Evolutionary conservation across 352 stramenopile genomes (phyloP), one percentile per base, ranked within the genome.

Genomic region (Peronospora destructor): DNA sequence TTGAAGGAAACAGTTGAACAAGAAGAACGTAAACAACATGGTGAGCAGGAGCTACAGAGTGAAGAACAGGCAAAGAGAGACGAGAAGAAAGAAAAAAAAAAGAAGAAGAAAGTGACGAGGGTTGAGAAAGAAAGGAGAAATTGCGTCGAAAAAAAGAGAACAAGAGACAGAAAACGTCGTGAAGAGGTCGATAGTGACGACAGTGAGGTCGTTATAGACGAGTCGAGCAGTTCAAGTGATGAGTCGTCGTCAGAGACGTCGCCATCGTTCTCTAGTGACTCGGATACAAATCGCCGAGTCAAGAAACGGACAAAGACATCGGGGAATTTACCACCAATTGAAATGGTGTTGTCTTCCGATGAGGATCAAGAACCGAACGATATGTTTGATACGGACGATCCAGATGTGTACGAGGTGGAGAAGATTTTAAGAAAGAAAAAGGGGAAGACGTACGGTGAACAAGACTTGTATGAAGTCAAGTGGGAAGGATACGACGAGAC

Each of bases 391-490:
- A 71, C 63, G 28, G 73, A 82, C 14, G 79, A 91, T 45, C 79
- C 79, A 16, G 76, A 91, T 35, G 79, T 91, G 60, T 91, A 87
- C 59, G 79, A 91, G 39, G 79, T 91, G 37, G 79, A 91, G 52
- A 66, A 53, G 13, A 85, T 91, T 38, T 45, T 88, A 13, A 54
- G 78, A 21, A 88, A 87, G 59, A 71, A 70, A 28, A 47, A 53
- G 2, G 72, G 68, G 1, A 45, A 61, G 14, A 49, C 21, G 11
- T 86, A 76, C 35, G 76, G 79, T 9, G 67, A 87, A 9, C 46
- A 59, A 1, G 79, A 88, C 35, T 40, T 76, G 71, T 91, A 91
- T 50, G 58, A 86, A 28, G 85, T 91, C 51, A 88, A 88, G 50
- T 91, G 79, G 79, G 75, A 86, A 40, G 79, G 76, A 23, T 91